Evolutionary conservation across 192 early-diverging fungal genomes (phyloP), one percentile per base, ranked within the genome.

Genomic region (Coemansia sp.): DNA sequence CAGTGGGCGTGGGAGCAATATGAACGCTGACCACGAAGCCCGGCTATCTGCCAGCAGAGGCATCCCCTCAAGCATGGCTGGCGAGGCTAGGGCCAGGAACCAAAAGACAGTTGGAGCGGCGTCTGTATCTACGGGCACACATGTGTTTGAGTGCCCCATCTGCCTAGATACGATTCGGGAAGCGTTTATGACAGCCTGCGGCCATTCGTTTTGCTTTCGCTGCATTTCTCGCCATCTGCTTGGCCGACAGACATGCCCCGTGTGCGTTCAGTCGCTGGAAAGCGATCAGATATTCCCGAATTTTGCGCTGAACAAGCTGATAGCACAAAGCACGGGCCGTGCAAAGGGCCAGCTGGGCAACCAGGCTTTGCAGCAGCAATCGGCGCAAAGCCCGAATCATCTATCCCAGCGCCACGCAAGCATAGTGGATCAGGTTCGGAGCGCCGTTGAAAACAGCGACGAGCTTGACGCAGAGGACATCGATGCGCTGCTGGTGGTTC

Each of bases 131-230:
- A 18, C 28, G 0, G 18, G 46, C 16, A 24, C 35, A 27, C 47
- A 30, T 22, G 55, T 42, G 4, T 35, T 54, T 20, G 57, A 30
- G 19, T 83, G 92, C 62, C 88, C 90, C 23, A 91, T 95, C 27
- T 95, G 93, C 57, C 68, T 87, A 24, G 80, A 86, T 34, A 72
- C 82, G 16, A 88, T 95, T 60, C 72, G 72, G 29, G 87, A 91
- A 51, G 89, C 90, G 0, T 92, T 88, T 68, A 84, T 91, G 66
- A 85, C 90, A 2, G 80, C 81, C 23, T 95, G 93, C 72, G 91
- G 93, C 1, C 93, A 95, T 71, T 91, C 90, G 6, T 95, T 90
- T 74, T 95, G 90, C 67, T 85, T 88, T 70, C 59, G 71, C 6
- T 95, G 93, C 65, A 94, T 95, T 47, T 75, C 78, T 3, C 67